Base-by-base conservation (phyloP, 2,329 filamentous ascomycete genomes). In the Polytolypa hystricis region DNA sequence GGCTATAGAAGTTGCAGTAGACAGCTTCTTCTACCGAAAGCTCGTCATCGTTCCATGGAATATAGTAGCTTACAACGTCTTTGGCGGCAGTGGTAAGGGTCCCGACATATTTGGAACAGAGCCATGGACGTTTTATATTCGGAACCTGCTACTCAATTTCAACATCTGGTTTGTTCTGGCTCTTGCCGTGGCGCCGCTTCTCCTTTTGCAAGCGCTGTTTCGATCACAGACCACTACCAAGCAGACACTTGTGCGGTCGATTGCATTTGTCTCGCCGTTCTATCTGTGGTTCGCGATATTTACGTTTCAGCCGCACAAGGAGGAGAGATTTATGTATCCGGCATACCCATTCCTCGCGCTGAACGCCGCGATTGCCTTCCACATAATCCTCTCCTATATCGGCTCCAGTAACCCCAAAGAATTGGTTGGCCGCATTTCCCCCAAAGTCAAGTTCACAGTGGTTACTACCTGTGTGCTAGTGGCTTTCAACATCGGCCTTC, bases 281-380 rank as follows among this genome's bases (percentile, higher is more conserved):
- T 98, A 96, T 56, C 71, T 95, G 54, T 98, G 91, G 91, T 71
- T 98, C 18, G 74, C 64, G 3, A 91, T 96, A 43, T 96, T 98
- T 63, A 89, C 84, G 0, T 56, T 81, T 6, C 91, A 98, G 55
- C 84, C 91, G 11, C 91, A 98, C 64, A 98, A 98, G 54, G 91
- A 98, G 57, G 91, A 98, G 61, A 73, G 91, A 5, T 98, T 98
- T 66, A 96, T 98, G 87, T 98, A 94, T 52, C 91, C 91, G 0
- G 83, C 77, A 2, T 98, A 98, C 52, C 91, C 91, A 1, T 85
- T 89, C 44, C 69, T 98, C 25, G 81, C 83, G 0, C 69, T 98
- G 23, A 95, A 94, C 51, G 87, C 87, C 2, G 83, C 89, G 6
- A 73, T 95, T 36, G 74, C 84, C 3, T 65, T 93, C 23, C 86